phyloP scores from a whole-genome alignment of 1,284 basidiomycete genomes.

The Ganoderma resinaceum region DNA sequence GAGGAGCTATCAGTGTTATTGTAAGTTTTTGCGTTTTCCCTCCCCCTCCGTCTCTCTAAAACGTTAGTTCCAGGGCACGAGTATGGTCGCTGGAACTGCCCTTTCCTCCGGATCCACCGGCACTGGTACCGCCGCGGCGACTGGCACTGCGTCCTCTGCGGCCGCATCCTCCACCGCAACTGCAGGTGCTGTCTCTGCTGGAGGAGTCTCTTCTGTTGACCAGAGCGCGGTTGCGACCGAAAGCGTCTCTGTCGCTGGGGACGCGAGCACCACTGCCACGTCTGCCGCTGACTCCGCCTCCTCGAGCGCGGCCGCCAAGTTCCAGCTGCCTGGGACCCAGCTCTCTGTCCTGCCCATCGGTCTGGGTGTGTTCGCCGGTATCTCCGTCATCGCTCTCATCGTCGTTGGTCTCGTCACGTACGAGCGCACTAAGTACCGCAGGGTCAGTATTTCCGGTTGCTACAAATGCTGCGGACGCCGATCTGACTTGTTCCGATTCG shows the following conservation, averaged over 20 bases:
- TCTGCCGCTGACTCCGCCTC: conserved; percentile 51
- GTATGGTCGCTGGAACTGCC: neutral
- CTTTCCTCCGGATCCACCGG: conserved; percentile 9
- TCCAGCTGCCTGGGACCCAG: conserved; percentile 73
- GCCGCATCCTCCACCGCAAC: conserved; percentile 10
- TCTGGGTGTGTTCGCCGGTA: conserved; percentile 81
- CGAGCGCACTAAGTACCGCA: conserved; percentile 83
- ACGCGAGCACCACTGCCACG: conserved; percentile 27
- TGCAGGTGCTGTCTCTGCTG: conserved; percentile 19
- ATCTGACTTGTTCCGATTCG: conserved; percentile 4
- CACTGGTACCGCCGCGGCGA: conserved; percentile 14
- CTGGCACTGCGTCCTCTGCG: conserved; percentile 9
- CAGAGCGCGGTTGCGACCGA: conserved; percentile 19
- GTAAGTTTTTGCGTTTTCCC: neutral
- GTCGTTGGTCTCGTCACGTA: conserved; percentile 84
- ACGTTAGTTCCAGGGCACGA: neutral
- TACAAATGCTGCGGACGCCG: neutral
- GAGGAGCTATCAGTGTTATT: conserved; percentile 13
- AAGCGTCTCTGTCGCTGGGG: conserved; percentile 2
- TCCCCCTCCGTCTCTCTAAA: neutral
- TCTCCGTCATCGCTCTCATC: conserved; percentile 79
- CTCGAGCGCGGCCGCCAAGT: conserved; percentile 49
- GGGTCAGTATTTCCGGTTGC: conserved; percentile 49
- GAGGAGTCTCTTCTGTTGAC: conserved; percentile 24
- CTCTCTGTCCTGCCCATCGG: conserved; percentile 81